Conservation (phyloP, 139 green algal species). For the Coccomyxa sp. region DNA sequence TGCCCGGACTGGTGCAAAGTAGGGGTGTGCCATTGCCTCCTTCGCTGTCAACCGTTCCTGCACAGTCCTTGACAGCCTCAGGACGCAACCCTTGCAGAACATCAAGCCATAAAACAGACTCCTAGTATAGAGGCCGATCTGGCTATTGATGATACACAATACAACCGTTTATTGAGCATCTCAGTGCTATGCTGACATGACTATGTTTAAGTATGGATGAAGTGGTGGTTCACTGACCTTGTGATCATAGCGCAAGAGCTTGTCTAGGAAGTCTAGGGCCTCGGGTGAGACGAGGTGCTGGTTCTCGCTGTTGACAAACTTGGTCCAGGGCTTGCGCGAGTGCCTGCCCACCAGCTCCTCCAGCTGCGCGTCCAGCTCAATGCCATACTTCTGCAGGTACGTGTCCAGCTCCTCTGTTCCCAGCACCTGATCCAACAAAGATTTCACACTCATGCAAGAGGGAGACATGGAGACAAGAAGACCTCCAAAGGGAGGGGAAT, state of each 20-base stretch:
- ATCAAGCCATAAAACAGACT: too few relatives aligned
- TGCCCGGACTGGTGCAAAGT: slow-evolving; percentile 81
- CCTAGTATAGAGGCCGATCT: too few relatives aligned
- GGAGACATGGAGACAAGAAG: neutral
- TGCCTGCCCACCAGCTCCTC: slow-evolving; percentile 83
- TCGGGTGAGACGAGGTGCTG: slow-evolving; percentile 91
- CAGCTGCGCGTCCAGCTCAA: slow-evolving; percentile 94
- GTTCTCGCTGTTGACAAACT: slow-evolving; percentile 93
- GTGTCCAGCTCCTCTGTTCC: slow-evolving; percentile 86
- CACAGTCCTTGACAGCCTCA: slow-evolving; percentile 1
- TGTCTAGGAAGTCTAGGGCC: slow-evolving; percentile 94
- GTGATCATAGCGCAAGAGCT: slow-evolving; percentile 92
- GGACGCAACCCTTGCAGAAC: too few relatives aligned
- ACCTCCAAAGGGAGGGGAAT: neutral
- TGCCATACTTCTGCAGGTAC: slow-evolving; percentile 95
- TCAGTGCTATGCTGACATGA: too few relatives aligned
- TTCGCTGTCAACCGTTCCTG: slow-evolving; percentile 81
- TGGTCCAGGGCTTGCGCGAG: slow-evolving; percentile 85
- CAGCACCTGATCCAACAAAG: slow-evolving; percentile 61
- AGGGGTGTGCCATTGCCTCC: slow-evolving; percentile 95
- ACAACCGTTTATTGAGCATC: too few relatives aligned
- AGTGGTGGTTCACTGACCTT: slow-evolving; percentile 33
- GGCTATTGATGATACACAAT: too few relatives aligned
- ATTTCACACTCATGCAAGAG: neutral
- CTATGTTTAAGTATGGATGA: too few relatives aligned